Base-by-base conservation (phyloP, 2,329 filamentous ascomycete species). In the Penicillium crustosum region DNA sequence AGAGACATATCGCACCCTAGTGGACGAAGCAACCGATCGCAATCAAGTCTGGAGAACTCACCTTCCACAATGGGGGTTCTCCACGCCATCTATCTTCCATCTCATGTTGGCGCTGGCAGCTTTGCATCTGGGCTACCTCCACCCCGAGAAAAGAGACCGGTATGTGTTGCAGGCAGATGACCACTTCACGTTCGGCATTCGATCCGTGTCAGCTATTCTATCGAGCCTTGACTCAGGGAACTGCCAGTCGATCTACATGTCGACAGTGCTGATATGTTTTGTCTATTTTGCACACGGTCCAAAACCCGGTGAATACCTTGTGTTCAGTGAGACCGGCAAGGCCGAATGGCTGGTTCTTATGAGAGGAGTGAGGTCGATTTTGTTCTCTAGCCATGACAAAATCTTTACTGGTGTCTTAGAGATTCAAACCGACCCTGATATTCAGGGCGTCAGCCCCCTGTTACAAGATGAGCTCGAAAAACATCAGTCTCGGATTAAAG, bases 111-210 rank as follows among this genome's bases (percentile, higher is more conserved):
- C 73, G 1, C 55, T 75, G 2, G 68, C 71, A 1, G 67, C 72
- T 0, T 61, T 74, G 0, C 70, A 74, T 51, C 54, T 70, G 3
- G 64, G 58, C 2, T 48, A 67, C 35, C 19, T 68, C n/a, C 36
- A 64, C 9, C 71, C 67, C 2, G 51, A 54, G 2, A 23, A 48
- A 5, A 60, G 61, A 21, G 55, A 58, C 0, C 38, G 64, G 19
- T 73, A 73, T 29, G 31, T 69, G 8, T 47, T 50, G 9, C 65
- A 70, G 56, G 72, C 71, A 6, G 69, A 73, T 48, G 60, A 61
- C 5, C 72, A 74, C 55, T 75, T 74, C 38, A 73, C 68, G 0
- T 73, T 74, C 43, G 72, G 72, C 0, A 60, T 75, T 1, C 68
- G 63, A 19, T 73, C 70, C 2, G 71, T 75, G 0, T 73, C 70